Percentiles rank a stretch among this genome's conserved stretches.
phyloP scores from a whole-genome alignment of 441 rosid species.

The Adansonia grandidieri region DNA sequence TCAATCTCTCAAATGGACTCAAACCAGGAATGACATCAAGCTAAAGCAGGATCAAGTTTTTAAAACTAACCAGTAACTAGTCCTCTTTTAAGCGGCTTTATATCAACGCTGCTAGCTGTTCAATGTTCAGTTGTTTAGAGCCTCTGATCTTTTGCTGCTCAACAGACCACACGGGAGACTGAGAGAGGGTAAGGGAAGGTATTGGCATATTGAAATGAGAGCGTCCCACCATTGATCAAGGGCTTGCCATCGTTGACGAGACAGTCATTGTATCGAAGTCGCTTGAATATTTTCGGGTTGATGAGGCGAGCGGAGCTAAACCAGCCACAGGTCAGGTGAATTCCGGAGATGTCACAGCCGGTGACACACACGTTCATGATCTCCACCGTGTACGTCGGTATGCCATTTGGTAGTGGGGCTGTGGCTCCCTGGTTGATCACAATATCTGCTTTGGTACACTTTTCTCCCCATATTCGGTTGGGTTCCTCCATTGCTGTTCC shows the following conservation, averaged over 20 bases:
- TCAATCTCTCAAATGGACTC: no score
- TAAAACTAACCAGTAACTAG: no score
- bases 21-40: no score
- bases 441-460: slow-evolving; percentile 64
- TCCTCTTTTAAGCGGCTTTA: no score
- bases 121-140: no score
- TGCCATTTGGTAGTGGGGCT: slow-evolving; percentile 70
- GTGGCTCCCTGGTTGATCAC: slow-evolving; percentile 74
- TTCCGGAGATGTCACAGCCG: slow-evolving; percentile 69
- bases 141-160: no score
- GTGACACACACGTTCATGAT: slow-evolving; percentile 65
- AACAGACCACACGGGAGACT: slow-evolving; percentile 66
- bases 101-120: no score
- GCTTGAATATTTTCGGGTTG: slow-evolving; percentile 80
- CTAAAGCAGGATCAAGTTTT: no score
- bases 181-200: slow-evolving; percentile 75
- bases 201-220: slow-evolving; percentile 78
- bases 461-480: slow-evolving; percentile 57
- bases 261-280: slow-evolving; percentile 81
- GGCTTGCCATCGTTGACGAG: slow-evolving; percentile 81
- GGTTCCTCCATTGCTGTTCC: slow-evolving; percentile 45
- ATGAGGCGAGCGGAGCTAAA: slow-evolving; percentile 78
- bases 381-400: slow-evolving; percentile 82
- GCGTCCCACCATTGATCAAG: slow-evolving; percentile 51
- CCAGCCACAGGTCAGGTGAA: slow-evolving; percentile 87